Percentiles rank a stretch among this genome's conserved stretches.
Evolutionary conservation across 1,284 basidiomycete genomes (phyloP).

Genomic region (Ceratobasidium sp.): DNA sequence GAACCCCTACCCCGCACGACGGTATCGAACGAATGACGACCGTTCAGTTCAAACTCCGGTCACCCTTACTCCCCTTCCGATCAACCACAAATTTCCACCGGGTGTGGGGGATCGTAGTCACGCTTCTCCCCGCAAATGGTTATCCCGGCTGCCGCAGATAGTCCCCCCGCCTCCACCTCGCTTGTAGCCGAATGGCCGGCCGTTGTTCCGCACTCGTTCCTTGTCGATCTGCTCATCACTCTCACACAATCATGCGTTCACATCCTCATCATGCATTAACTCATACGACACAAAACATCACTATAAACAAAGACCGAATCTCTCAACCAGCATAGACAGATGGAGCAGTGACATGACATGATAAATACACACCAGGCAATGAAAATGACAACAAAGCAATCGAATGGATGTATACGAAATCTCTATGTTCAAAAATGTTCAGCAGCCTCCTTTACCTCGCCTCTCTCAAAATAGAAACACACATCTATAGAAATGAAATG

Average conservation of each 20-base stretch:
- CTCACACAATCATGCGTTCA: background rate
- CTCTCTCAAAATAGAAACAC: background rate
- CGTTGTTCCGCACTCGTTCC: background rate
- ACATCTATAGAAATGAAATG: constrained; percentile 13
- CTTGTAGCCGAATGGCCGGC: background rate
- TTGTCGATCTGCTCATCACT: background rate
- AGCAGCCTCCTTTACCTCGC: background rate
- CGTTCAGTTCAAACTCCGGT: constrained; percentile 10
- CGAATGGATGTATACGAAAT: constrained; percentile 13
- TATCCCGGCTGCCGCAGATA: no score
- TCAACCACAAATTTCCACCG: constrained; percentile 18
- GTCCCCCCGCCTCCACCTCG: background rate
- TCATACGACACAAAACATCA: background rate
- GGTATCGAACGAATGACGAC: constrained; percentile 16
- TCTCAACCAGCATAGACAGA: constrained; percentile 19
- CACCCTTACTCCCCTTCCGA: background rate
- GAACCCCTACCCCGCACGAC: constrained; percentile 7
- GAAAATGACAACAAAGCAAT: constrained; percentile 2
- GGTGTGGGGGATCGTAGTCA: constrained; percentile 14
- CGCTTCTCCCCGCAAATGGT: background rate
- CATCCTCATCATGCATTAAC: constrained; percentile 11
- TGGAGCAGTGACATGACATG: constrained; percentile 27
- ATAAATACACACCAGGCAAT: constrained; percentile 16
- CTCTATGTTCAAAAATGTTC: constrained; percentile 20
- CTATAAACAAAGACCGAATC: constrained; percentile 9